phyloP scores from a whole-genome alignment of 441 rosid genomes.

The Corymbia calophylla region DNA sequence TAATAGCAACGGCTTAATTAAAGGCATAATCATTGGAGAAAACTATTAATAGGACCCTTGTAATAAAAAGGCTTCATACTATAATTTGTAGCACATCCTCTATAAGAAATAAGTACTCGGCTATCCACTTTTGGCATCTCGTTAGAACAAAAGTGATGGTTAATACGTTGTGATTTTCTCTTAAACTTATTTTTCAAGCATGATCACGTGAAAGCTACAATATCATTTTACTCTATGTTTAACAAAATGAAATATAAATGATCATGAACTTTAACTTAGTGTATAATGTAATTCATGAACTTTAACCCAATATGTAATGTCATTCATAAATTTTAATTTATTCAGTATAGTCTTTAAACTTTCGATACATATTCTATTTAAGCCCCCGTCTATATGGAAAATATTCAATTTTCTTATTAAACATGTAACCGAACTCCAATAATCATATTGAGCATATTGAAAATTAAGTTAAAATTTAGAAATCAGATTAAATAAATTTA shows the following conservation, averaged over 20 bases:
- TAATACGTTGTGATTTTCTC: not conserved
- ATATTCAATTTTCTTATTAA: no score
- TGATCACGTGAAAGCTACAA: accelerated
- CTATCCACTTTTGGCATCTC: not conserved
- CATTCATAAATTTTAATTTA: accelerated
- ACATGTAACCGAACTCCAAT: no score
- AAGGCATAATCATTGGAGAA: not conserved
- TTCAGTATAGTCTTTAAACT: accelerated
- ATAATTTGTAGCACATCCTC: not conserved
- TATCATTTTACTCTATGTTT: not conserved
- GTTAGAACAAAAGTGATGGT: not conserved
- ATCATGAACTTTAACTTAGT: accelerated
- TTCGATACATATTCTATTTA: accelerated
- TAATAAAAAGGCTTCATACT: not conserved
- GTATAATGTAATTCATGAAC: not conserved
- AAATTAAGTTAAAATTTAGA: no score
- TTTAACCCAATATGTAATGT: no score
- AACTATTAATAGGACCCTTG: not conserved
- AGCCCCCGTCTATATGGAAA: accelerated
- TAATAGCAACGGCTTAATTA: not conserved
- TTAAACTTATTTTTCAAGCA: not conserved
- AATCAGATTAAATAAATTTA: no score
- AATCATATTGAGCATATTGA: no score
- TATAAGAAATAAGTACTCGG: not conserved
- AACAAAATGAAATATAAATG: not conserved